Base-by-base conservation (phyloP, 1,284 basidiomycete genomes). In the Hypsizygus ulmarius region DNA sequence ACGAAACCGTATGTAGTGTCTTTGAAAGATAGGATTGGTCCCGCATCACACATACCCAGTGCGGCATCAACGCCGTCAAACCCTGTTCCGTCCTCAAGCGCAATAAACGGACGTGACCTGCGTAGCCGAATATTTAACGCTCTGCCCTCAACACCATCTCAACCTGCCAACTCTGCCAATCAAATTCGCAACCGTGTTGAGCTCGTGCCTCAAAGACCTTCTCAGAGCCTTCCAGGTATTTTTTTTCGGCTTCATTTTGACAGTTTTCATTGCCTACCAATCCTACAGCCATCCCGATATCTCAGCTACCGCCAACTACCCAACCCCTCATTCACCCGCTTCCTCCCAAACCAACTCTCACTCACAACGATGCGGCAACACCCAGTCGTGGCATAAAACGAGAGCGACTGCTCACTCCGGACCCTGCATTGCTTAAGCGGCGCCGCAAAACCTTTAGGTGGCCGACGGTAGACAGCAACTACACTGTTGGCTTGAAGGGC, bases 391-490 rank as follows among this genome's bases (percentile, higher is more conserved):
- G 68, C 2, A 48, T 65, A 14, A 75, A 75, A 49, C 65, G 73
- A n/a, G 67, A 68, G 32, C 60, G 64, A 19, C 57, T 60, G 9
- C 41, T 50, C 2, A 59, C 64, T n/a, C 60, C 62, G 10, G 61
- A 62, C 44, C 29, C 51, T 12, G 18, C 43, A 19, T 18, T 30
- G 18, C 49, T 35, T 14, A 39, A 27, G 39, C 38, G 59, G 11
- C 62, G 63, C 45, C 65, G 63, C 11, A 65, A 59, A 40, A 69
- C 55, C 25, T 67, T 63, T 47, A 57, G 47, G 18, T 78, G 78
- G 77, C 73, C 78, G 0, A 67, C 63, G 2, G 59, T 68, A 10
- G 66, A 66, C 9, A 60, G 64, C n/a, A 55, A 67, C 43, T 59
- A 68, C 46, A 63, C 67, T 2, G 61, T 64, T 2, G 59, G 51